Conservation (phyloP, 2,329 filamentous ascomycete genomes). For the Pestalotiopsis sp. region DNA sequence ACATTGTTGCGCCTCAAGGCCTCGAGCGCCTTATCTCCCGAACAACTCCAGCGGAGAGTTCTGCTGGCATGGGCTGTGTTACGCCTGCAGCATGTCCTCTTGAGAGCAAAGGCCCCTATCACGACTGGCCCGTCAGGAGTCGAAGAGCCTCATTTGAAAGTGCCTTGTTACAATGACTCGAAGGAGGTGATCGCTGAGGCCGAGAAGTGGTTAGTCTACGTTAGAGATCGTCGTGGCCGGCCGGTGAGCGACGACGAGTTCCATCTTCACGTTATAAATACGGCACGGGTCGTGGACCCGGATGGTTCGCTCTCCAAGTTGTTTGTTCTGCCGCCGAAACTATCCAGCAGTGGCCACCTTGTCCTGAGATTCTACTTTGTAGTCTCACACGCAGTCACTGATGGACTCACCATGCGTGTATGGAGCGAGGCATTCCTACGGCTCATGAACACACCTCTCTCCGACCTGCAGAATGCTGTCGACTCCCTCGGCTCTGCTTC, state of each 20-base stretch:
- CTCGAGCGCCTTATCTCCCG: slow-evolving; percentile 18
- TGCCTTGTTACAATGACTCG: neutral
- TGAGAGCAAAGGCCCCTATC: slow-evolving; percentile 12
- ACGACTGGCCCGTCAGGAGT: slow-evolving; percentile 7
- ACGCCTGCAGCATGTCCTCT: slow-evolving; percentile 22
- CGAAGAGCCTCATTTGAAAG: neutral
- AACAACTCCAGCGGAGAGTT: slow-evolving; percentile 20
- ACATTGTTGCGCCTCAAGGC: slow-evolving; percentile 19
- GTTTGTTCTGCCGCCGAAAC: slow-evolving; percentile 22
- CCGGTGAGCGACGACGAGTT: slow-evolving; percentile 21
- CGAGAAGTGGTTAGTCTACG: neutral
- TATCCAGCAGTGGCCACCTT: slow-evolving; percentile 5
- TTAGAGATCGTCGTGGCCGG: slow-evolving; percentile 7
- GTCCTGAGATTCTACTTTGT: slow-evolving; percentile 23
- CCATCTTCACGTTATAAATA: slow-evolving; percentile 24
- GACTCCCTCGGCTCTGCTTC: slow-evolving; percentile 15
- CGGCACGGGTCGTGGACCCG: slow-evolving; percentile 22
- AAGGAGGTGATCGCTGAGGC: slow-evolving; percentile 20
- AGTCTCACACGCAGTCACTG: slow-evolving; percentile 26
- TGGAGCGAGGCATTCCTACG: slow-evolving; percentile 24
- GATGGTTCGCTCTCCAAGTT: slow-evolving; percentile 20
- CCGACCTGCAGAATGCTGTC: slow-evolving; percentile 19
- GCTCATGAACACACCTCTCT: slow-evolving; percentile 21
- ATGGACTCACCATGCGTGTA: slow-evolving; percentile 22
- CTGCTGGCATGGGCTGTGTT: slow-evolving; percentile 25